Evolutionary conservation across 768 basidiomycete species (phyloP).

Genomic region (Chalciporus chontae): DNA sequence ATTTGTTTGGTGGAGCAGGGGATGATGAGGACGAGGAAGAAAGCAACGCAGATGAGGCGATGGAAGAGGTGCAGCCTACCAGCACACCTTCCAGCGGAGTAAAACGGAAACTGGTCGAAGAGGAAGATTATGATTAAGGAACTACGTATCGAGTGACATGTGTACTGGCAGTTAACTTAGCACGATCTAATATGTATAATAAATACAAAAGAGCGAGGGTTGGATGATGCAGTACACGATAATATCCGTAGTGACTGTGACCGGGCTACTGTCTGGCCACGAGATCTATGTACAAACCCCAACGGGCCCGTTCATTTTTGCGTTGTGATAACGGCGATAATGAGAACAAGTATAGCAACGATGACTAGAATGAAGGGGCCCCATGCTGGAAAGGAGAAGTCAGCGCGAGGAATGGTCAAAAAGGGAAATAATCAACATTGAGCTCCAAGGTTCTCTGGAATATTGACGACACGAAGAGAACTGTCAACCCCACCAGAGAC

Average conservation of each 20-base stretch:
- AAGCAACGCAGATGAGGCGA: constrained; percentile 53
- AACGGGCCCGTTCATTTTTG: constrained; percentile 21
- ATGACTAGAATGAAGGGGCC: constrained; percentile 37
- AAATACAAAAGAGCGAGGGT: constrained; percentile 19
- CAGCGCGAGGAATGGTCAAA: constrained; percentile 23
- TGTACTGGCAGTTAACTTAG: constrained; percentile 10
- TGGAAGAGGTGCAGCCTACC: constrained; percentile 71
- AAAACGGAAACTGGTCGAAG: constrained; percentile 79
- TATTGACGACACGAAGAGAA: constrained; percentile 72
- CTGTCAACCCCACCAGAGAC: constrained; percentile 92
- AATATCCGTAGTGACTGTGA: background rate
- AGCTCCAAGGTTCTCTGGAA: constrained; percentile 54
- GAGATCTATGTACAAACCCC: constrained; percentile 1
- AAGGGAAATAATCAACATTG: constrained; percentile 45
- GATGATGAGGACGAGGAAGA: constrained; percentile 68
- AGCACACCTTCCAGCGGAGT: constrained; percentile 55
- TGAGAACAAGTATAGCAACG: constrained; percentile 39
- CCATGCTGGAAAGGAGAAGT: constrained; percentile 34
- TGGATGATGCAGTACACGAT: constrained; percentile 1
- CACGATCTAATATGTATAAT: constrained; percentile 27
- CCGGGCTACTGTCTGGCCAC: no score
- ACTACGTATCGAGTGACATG: constrained; percentile 6
- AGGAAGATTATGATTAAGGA: constrained; percentile 77
- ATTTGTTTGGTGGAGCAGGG: constrained; percentile 68
- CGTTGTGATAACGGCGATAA: constrained; percentile 39